Evolutionary conservation across 2,329 filamentous ascomycete species (phyloP), one percentile per base, ranked within the genome.

Genomic region (Cercospora janseana): DNA sequence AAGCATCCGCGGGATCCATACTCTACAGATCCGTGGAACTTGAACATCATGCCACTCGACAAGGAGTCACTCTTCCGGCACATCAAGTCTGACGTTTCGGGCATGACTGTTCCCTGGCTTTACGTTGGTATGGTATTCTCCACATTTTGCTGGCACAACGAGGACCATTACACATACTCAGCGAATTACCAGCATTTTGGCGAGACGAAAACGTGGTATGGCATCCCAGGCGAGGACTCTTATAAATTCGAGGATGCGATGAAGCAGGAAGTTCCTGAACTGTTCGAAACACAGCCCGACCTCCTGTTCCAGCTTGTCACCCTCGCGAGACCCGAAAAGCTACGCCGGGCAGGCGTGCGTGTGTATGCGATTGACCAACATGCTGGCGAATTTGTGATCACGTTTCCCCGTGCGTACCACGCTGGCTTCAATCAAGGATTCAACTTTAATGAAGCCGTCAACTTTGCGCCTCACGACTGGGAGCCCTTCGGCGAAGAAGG

Each of bases 71-170:
- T 98, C 1, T 98, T 98, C 74, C 82, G 92, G 41, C 88, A 98
- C 62, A 97, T 98, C 75, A 97, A 97, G 69, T 89, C 92, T 0
- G 93, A 98, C 65, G 94, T 98, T 46, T 97, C 93, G 2, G 93
- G 93, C 28, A 98, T 98, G 93, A 98, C 93, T 0, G 92, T 98
- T 6, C 93, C 93, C 0, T 98, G 93, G 93, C 83, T 98, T 3
- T 98, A 98, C 66, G 93, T 98, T 3, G 93, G 93, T 55, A 98
- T 98, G 93, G 94, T 95, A 29, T 98, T 98, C 68, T 98, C 93
- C 0, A 97, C 93, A 0, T 98, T 98, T 66, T 98, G 93, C 70
- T 98, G 93, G 93, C 93, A 98, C 68, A 96, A 95, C 57, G 93
- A 98, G 65, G 93, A 98, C 64, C 93, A 98, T 66, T 96, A 95